Conservation (phyloP, 148 eudicot species). For the Fagopyrum homotropicum region DNA sequence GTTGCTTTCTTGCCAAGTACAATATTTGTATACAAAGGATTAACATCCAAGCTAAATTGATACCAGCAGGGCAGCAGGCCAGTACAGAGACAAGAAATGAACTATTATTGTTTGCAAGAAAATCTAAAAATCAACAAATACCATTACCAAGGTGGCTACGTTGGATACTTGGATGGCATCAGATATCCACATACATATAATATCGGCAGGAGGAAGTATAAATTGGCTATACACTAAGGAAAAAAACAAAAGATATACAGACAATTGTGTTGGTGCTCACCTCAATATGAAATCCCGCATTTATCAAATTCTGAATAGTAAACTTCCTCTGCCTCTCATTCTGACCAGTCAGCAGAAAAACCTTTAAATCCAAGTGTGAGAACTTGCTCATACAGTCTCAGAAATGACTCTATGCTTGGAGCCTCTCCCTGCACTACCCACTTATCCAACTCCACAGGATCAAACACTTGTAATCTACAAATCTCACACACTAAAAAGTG, state of each 20-base stretch:
- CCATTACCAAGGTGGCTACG: neutral
- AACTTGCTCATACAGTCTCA: constrained; percentile 74
- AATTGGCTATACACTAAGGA: too few relatives aligned
- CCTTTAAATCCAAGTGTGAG: constrained; percentile 55
- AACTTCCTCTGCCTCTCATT: constrained; percentile 50
- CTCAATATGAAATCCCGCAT: constrained; percentile 79
- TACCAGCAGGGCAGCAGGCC: neutral
- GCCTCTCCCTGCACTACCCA: constrained; percentile 77
- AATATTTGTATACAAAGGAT: neutral
- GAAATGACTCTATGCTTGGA: constrained; percentile 48
- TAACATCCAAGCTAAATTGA: neutral
- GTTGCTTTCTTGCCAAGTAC: neutral
- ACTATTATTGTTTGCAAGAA: neutral
- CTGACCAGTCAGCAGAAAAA: constrained; percentile 75
- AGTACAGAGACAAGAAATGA: neutral
- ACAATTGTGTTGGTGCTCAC: constrained; percentile 23
- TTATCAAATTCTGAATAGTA: constrained; percentile 60
- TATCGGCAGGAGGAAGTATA: neutral
- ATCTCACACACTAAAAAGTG: constrained; percentile 19
- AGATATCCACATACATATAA: neutral
- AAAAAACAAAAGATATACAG: neutral
- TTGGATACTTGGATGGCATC: neutral
- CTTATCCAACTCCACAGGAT: constrained; percentile 52
- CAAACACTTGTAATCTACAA: constrained; percentile 67
- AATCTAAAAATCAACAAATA: neutral